Evolutionary conservation across 202 grass and related monocot genomes (phyloP).

Genomic region (Musa balbisiana): DNA sequence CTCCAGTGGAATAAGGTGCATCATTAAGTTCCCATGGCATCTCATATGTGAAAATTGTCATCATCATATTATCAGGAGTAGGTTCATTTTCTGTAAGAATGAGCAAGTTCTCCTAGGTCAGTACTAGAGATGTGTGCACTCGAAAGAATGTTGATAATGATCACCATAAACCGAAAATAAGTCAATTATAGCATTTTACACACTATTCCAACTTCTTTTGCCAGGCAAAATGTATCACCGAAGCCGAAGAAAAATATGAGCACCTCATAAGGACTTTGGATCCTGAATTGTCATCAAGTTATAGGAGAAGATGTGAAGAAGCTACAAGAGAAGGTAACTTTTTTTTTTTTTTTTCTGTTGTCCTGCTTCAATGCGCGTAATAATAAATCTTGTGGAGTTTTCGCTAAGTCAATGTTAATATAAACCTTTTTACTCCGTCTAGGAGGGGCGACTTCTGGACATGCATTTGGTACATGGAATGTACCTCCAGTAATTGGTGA

Average conservation of each 20-base stretch:
- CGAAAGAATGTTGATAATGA: neutral
- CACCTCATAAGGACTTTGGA: slow-evolving; percentile 53
- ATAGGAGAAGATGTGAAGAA: slow-evolving; percentile 84
- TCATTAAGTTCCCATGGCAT: neutral
- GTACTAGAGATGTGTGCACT: no score
- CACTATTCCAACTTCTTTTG: neutral
- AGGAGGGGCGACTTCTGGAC: slow-evolving; percentile 52
- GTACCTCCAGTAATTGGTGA: slow-evolving; percentile 67
- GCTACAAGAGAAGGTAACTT: slow-evolving; percentile 69
- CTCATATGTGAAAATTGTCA: neutral
- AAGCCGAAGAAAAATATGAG: slow-evolving; percentile 69
- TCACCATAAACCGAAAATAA: neutral
- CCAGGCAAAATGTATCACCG: slow-evolving; percentile 69
- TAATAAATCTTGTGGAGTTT: neutral
- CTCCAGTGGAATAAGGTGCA: neutral
- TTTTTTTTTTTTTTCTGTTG: neutral
- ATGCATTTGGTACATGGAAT: slow-evolving; percentile 83
- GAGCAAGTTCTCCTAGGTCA: no score
- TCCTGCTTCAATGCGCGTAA: neutral
- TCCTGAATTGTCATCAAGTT: slow-evolving; percentile 44
- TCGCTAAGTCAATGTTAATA: neutral
- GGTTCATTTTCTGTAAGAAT: neutral
- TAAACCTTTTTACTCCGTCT: slow-evolving; percentile 6
- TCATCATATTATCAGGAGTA: neutral
- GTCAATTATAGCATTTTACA: neutral